A percentile compares a stretch with the other conserved stretches of the same genome.
Conservation (phyloP, 352 stramenopile species). For the Phytophthora pluvialis region DNA sequence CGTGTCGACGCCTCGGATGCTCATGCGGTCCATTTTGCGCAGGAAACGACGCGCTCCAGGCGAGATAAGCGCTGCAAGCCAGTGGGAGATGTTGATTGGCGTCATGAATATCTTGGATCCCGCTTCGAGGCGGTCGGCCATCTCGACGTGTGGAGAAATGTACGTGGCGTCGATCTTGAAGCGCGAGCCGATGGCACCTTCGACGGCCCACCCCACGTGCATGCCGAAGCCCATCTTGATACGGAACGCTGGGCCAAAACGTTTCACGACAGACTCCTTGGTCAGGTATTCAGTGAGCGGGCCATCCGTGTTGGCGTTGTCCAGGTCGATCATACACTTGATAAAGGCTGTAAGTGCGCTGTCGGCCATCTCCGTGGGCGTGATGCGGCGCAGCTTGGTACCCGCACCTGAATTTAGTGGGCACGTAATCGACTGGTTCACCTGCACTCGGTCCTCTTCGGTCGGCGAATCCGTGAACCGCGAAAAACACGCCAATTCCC, state of each 20-base stretch:
- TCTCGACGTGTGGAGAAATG: slow-evolving; percentile 95
- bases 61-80: slow-evolving; percentile 75
- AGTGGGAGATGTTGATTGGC: slow-evolving; percentile 88
- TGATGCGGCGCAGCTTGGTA: slow-evolving; percentile 70
- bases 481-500: slow-evolving; percentile 79
- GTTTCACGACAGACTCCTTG: slow-evolving; percentile 77
- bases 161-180: slow-evolving; percentile 98
- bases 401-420: slow-evolving; percentile 70
- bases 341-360: slow-evolving; percentile 95
- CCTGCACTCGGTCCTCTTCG: slow-evolving; percentile 73
- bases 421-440: slow-evolving; percentile 75
- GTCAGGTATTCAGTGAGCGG: slow-evolving; percentile 74
- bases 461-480: slow-evolving; percentile 82
- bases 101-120: slow-evolving; percentile 94
- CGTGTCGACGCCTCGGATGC: slow-evolving; percentile 79
- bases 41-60: slow-evolving; percentile 74
- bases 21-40: slow-evolving; percentile 88
- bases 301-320: slow-evolving; percentile 84
- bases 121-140: slow-evolving; percentile 94
- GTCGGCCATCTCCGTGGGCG: slow-evolving; percentile 92
- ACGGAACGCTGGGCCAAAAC: slow-evolving; percentile 80
- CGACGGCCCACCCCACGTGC: slow-evolving; percentile 96
- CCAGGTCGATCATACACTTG: slow-evolving; percentile 92
- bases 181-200: slow-evolving; percentile 95
- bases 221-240: slow-evolving; percentile 96